Evolutionary conservation across 306 rosid genomes (phyloP), one percentile per base, ranked within the genome.

Genomic region (Vigna hirtella): DNA sequence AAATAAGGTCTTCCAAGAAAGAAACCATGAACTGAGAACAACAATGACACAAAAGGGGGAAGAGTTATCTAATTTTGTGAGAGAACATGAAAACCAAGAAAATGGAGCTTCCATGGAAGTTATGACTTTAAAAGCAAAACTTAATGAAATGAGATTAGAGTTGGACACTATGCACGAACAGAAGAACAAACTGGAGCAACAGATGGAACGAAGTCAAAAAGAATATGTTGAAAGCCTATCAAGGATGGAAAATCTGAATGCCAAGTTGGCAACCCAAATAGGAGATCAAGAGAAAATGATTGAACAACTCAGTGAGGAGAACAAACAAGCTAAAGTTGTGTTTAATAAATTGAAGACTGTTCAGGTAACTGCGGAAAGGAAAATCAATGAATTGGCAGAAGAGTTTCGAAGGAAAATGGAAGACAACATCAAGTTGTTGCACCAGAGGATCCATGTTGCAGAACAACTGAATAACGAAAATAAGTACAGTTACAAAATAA

Each of bases 401-500:
- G 85, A 79, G 77, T 77, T 76, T 66, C 80, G 89, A 9, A 70
- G 42, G 58, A 77, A 86, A 74, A 57, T 89, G 52, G 93, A 92
- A 68, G 93, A 89, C 43, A 84, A 82, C 16, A 80, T 90, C 17
- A 85, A 90, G 14, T 16, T 94, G 42, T 47, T 94, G 64, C 83
- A 79, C 57, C 91, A 79, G 34, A 88, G 96, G 57, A 76, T 94
- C 82, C 87, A 81, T 49, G 90, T 90, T 1, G 88, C 96, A 8
- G 98, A 94, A 76, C 93, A 89, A 34, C 65, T 92, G 24, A 91
- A 90, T 64, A 81, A 55, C 5, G 93, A 94, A 30, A 89, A 79
- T 82, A 90, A 85, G 72, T 86, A 84, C 18, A 83, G 82, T 70
- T 87, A 79, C 85, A 87, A 74, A 68, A 13, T 61, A 30, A 68